A percentile compares a stretch with the other conserved stretches of the same genome.
Evolutionary conservation across 192 early-diverging fungal species (phyloP).

Genomic region (Rhizophagus prolifer): DNA sequence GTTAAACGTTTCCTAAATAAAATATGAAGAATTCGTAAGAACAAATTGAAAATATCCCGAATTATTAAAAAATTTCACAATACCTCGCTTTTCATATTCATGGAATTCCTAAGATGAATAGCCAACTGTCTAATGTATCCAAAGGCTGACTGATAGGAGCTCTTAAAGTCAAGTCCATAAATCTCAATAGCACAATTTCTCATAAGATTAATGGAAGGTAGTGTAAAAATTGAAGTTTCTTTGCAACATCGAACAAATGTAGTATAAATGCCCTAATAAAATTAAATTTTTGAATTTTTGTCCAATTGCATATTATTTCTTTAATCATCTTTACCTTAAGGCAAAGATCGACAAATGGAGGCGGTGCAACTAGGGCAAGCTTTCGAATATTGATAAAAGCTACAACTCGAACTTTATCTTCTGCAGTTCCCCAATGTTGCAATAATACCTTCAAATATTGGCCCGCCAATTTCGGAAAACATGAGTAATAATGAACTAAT

Average conservation of each 20-base stretch:
- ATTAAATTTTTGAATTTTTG: background rate
- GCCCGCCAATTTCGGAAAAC: conserved; percentile 78
- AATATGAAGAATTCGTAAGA: background rate
- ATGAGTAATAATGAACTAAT: conserved; percentile 71
- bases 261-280: conserved; percentile 74
- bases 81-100: conserved; percentile 75
- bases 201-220: conserved; percentile 89
- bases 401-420: conserved; percentile 67
- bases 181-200: conserved; percentile 89
- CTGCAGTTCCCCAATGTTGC: conserved; percentile 50
- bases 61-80: background rate
- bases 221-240: conserved; percentile 75
- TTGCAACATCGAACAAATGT: conserved; percentile 78
- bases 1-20: conserved; percentile 72
- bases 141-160: conserved; percentile 93
- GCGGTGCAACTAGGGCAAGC: conserved; percentile 51
- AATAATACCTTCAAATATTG: conserved; percentile 73
- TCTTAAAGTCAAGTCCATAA: conserved; percentile 70
- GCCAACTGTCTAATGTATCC: conserved; percentile 92
- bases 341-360: conserved; percentile 33
- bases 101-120: conserved; percentile 86
- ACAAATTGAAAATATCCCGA: conserved; percentile 3
- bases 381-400: conserved; percentile 83
- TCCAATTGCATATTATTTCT: background rate
- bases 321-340: conserved; percentile 32